These are phyloP conservation scores for Fusarium virguliforme DNA, from an alignment of 2,329 filamentous ascomycete genomes.

Conservation along the genomic window DNA sequence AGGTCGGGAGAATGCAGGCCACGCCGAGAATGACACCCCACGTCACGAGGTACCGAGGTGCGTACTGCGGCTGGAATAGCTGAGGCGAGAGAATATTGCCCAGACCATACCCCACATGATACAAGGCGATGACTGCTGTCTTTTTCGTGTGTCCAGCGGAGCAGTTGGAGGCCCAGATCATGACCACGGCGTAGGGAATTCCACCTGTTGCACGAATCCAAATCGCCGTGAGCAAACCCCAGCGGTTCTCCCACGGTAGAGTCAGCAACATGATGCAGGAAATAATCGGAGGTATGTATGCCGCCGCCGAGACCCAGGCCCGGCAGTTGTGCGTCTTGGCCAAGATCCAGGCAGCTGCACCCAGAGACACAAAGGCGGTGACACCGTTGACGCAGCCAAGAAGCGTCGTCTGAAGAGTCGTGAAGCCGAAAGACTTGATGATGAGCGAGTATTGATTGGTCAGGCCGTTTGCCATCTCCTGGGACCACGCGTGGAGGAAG, in stretches of 20 bases:
- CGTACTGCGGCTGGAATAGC: neutral
- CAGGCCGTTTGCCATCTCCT: constrained; percentile 17
- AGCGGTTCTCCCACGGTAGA: constrained; percentile 1
- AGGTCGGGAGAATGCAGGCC: neutral
- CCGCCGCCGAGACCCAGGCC: neutral
- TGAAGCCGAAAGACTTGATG: constrained; percentile 63
- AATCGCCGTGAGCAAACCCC: constrained; percentile 8
- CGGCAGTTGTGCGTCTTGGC: neutral
- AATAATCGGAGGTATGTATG: constrained; percentile 5
- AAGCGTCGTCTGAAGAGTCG: constrained; percentile 55
- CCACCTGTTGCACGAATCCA: constrained; percentile 14
- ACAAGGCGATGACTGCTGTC: neutral
- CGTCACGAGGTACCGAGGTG: neutral
- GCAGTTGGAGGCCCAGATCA: constrained; percentile 14
- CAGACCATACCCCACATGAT: neutral
- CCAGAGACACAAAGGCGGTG: neutral
- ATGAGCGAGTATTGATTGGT: constrained; percentile 45
- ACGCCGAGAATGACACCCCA: constrained; percentile 9
- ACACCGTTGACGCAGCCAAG: constrained; percentile 27
- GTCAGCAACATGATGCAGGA: constrained; percentile 2
- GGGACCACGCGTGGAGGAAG: constrained; percentile 16
- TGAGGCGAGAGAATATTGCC: neutral
- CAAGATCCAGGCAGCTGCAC: constrained; percentile 9
- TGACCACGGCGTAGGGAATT: constrained; percentile 11
- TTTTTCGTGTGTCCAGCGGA: constrained; percentile 8